Conservation (phyloP, 1,284 basidiomycete genomes). For the Ceratobasidium sp. region DNA sequence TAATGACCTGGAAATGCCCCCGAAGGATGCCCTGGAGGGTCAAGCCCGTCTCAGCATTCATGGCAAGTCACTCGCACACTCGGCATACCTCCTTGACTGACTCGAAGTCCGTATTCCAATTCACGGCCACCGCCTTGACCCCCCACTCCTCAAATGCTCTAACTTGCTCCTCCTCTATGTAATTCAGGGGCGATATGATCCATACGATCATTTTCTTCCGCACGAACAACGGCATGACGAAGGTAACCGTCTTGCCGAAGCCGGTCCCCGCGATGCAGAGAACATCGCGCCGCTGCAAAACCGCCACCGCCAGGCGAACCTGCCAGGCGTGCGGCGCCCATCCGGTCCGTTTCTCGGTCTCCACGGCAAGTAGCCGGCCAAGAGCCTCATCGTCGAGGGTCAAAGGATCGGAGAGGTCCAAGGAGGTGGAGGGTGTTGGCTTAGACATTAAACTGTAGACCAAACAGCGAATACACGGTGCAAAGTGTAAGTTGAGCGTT, state of each 20-base stretch:
- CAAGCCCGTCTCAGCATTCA: neutral
- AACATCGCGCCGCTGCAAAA: neutral
- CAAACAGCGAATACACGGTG: neutral
- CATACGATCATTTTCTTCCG: neutral
- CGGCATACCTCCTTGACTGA: neutral
- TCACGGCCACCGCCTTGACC: neutral
- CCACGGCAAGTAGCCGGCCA: neutral
- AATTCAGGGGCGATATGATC: constrained; percentile 26
- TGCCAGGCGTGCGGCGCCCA: neutral
- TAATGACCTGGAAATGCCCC: neutral
- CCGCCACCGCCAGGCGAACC: neutral
- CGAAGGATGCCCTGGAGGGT: neutral
- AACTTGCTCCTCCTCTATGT: constrained; percentile 11
- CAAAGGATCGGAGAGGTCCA: neutral
- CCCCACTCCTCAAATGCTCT: neutral
- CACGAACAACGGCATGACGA: neutral
- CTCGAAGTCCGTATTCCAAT: neutral
- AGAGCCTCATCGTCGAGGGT: constrained; percentile 7
- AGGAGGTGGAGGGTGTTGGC: neutral
- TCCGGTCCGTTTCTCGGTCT: neutral
- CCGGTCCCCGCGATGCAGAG: constrained; percentile 12
- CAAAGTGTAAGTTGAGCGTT: neutral
- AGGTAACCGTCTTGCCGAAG: constrained; percentile 6
- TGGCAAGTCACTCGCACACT: neutral
- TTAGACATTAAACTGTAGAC: neutral